Evolutionary conservation across 306 rosid genomes (phyloP).

Genomic region (Canavalia ensiformis): DNA sequence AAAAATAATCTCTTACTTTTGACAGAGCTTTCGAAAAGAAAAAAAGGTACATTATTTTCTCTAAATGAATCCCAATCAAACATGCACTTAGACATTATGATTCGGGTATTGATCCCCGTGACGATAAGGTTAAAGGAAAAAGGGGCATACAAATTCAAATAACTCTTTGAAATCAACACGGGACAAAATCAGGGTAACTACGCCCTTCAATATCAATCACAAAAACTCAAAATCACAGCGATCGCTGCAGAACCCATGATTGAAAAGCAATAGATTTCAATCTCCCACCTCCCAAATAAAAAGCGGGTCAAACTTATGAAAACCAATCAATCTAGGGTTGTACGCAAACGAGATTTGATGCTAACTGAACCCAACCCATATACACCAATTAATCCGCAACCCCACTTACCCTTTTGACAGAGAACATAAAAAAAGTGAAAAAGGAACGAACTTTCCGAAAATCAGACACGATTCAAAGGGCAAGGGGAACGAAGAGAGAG

Average conservation of each 20-base stretch:
- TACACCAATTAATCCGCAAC: constrained; percentile 10
- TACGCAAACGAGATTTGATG: constrained; percentile 10
- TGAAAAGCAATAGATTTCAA: not conserved
- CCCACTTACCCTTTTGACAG: constrained; percentile 7
- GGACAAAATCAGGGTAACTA: not conserved
- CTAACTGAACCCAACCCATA: not conserved
- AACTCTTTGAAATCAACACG: constrained; percentile 17
- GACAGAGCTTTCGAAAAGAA: no score
- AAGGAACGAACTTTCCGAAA: constrained; percentile 13
- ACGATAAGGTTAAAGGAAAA: not conserved
- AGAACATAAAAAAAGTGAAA: not conserved
- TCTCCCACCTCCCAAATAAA: not conserved
- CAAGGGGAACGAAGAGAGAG: not conserved
- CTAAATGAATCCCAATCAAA: no score
- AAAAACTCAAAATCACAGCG: not conserved
- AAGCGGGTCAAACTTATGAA: not conserved
- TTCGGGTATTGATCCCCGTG: not conserved
- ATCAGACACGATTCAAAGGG: constrained; percentile 1
- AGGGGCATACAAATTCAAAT: not conserved
- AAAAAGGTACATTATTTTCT: no score
- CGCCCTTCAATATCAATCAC: constrained; percentile 25
- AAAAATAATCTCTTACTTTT: no score
- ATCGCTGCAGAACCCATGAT: not conserved
- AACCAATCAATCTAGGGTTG: constrained; percentile 55
- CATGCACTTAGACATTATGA: not conserved